A percentile compares a stretch with the other conserved stretches of the same genome.
Evolutionary conservation across 2,329 filamentous ascomycete genomes (phyloP).

Genomic region (Ophiocordyceps camponoti-leonardi): DNA sequence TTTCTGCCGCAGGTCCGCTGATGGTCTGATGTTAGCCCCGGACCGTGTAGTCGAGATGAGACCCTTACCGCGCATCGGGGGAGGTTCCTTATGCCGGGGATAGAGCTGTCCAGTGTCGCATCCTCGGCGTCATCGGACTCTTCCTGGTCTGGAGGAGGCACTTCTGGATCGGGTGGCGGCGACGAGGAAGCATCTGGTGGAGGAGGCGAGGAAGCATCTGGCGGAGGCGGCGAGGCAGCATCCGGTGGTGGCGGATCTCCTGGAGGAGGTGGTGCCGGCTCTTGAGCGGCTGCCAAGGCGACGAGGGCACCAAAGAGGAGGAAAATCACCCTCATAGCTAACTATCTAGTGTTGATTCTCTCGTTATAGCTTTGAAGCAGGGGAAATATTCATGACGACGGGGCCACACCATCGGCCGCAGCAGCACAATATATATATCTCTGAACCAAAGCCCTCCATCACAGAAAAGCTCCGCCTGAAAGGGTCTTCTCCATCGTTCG

Average conservation of each 20-base stretch:
- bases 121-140: neutral
- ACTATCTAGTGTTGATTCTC: neutral
- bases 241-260: neutral
- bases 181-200: neutral
- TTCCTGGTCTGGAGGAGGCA: neutral
- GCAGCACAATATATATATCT: neutral
- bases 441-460: neutral
- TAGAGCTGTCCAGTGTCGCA: neutral
- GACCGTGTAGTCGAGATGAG: neutral
- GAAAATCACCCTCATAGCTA: neutral
- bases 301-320: neutral
- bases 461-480: neutral
- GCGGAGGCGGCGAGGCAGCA: neutral
- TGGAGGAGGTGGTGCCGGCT: neutral
- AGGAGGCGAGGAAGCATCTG: neutral
- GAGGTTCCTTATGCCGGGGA: neutral
- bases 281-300: neutral
- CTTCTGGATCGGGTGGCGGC: neutral
- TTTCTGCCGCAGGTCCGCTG: neutral
- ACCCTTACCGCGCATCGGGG: neutral
- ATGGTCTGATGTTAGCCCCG: neutral
- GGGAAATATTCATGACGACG: neutral
- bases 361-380: neutral
- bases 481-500: neutral
- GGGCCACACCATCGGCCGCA: neutral